Evolutionary conservation across 768 basidiomycete species (phyloP).

Genomic region (Amanita pallidorosea): DNA sequence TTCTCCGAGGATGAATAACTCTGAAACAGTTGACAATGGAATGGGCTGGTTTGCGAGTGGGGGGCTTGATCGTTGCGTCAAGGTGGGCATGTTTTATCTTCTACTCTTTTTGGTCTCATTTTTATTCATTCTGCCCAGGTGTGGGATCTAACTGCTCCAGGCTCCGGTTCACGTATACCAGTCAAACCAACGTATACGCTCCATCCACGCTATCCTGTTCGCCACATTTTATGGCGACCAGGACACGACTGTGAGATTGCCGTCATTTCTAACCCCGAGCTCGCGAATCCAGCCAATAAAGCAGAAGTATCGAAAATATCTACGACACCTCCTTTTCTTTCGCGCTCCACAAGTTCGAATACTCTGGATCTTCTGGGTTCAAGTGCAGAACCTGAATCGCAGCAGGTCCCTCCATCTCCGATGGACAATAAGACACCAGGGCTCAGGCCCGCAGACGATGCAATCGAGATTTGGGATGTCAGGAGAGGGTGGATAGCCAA

Average conservation of each 20-base stretch:
- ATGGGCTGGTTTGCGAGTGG: conserved; percentile 74
- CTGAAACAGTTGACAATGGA: conserved; percentile 21
- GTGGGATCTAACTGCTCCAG: conserved; percentile 56
- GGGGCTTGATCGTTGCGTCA: conserved; percentile 70
- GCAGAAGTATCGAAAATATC: conserved; percentile 5
- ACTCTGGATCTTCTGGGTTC: neutral
- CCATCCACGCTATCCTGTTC: conserved; percentile 65
- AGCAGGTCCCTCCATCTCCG: neutral
- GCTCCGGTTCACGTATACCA: conserved; percentile 36
- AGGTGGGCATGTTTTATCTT: conserved; percentile 28
- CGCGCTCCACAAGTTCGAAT: neutral
- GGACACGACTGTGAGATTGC: conserved; percentile 68
- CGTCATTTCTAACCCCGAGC: conserved; percentile 55
- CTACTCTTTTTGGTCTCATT: conserved; percentile 1
- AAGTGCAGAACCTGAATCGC: neutral
- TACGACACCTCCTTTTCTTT: neutral
- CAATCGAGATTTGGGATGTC: conserved; percentile 82
- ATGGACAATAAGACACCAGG: conserved; percentile 8
- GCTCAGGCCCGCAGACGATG: conserved; percentile 29
- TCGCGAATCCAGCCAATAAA: conserved; percentile 21
- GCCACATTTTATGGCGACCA: conserved; percentile 69
- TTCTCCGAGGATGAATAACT: neutral
- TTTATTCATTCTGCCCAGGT: conserved; percentile 26
- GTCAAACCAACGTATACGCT: conserved; percentile 61
- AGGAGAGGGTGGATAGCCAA: conserved; percentile 74